Evolutionary conservation across 2,329 filamentous ascomycete genomes (phyloP).

Genomic region (Magnaporthales sp.): DNA sequence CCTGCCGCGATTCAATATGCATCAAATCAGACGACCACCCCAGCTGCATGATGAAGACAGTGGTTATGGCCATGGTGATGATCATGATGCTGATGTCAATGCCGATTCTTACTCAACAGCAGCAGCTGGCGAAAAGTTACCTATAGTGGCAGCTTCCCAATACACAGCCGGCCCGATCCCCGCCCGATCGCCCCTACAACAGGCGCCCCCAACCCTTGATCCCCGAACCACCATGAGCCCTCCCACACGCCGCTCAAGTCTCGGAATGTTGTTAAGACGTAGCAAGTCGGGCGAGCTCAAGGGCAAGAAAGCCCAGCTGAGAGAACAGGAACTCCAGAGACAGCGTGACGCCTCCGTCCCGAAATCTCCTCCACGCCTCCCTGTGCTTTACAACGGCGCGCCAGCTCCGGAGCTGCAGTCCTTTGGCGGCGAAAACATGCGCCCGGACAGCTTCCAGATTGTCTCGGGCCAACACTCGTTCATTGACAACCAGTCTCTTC

Average conservation of each 20-base stretch:
- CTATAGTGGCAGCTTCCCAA: not conserved
- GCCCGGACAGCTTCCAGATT: constrained; percentile 54
- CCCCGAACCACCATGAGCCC: constrained; percentile 21
- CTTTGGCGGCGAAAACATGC: constrained; percentile 47
- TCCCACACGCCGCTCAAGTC: constrained; percentile 31
- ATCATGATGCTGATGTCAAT: not conserved
- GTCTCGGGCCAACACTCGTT: constrained; percentile 31
- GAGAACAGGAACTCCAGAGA: constrained; percentile 41
- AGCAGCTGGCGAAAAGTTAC: not conserved
- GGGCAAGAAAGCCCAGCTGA: constrained; percentile 52
- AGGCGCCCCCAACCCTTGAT: not conserved
- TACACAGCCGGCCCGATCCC: not conserved
- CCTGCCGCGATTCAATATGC: not conserved
- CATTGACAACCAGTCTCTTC: constrained; percentile 22
- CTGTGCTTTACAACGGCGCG: constrained; percentile 40
- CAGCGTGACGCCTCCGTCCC: constrained; percentile 37
- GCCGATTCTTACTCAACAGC: not conserved
- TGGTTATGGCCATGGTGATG: not conserved
- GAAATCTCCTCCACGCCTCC: constrained; percentile 41
- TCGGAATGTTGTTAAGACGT: constrained; percentile 56
- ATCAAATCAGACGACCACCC: not conserved
- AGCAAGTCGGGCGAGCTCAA: constrained; percentile 59
- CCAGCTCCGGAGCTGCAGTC: constrained; percentile 34
- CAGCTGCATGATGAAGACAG: not conserved
- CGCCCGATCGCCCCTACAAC: not conserved